Evolutionary conservation across 1,284 basidiomycete species (phyloP), one percentile per base, ranked within the genome.

Genomic region (Melampsora americana): DNA sequence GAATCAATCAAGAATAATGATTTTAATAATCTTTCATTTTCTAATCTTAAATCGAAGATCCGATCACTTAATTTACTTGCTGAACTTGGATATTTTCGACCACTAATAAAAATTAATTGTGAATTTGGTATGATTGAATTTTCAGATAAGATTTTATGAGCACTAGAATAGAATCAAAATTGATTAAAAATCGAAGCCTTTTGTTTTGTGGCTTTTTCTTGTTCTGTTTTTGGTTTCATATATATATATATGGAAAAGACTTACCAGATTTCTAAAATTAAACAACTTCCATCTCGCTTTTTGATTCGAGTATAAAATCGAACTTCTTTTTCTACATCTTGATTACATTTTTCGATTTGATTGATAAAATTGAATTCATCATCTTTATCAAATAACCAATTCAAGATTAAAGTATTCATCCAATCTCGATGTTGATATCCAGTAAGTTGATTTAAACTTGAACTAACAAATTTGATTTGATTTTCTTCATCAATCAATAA

Each of bases 31-130:
- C 79, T 79, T 71, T 81, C 80, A 59, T 82, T 82, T 66, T 82
- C 81, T 23, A 82, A 72, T 78, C 80, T 81, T 76, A 82, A 78
- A 68, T 82, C 81, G 26, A 82, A 77, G 78, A 82, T 81, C 14
- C 79, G 80, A 66, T 82, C 81, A 28, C 35, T 64, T 44, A 71
- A 28, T 48, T 42, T 18, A 28, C 30, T 59, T 23, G 59, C 42
- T 39, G 59, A 61, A 28, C 59, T 71, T 16, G 69, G 69, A 44
- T 71, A 71, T 5, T 32, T 30, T 46, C 69, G 28, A 14, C 30
- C 56, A 20, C 39, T 71, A 14, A 71, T 62, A 26, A 61, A 44
- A n/a, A 71, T 64, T 60, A 32, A 39, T 30, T 30, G 23, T 56
- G 1, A 32, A 44, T 14, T 23, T 35, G 16, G 5, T 30, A n/a